Evolutionary conservation across 164 flowering plant genomes (phyloP), one percentile per base, ranked within the genome.

Genomic region (Kingdonia uniflora): DNA sequence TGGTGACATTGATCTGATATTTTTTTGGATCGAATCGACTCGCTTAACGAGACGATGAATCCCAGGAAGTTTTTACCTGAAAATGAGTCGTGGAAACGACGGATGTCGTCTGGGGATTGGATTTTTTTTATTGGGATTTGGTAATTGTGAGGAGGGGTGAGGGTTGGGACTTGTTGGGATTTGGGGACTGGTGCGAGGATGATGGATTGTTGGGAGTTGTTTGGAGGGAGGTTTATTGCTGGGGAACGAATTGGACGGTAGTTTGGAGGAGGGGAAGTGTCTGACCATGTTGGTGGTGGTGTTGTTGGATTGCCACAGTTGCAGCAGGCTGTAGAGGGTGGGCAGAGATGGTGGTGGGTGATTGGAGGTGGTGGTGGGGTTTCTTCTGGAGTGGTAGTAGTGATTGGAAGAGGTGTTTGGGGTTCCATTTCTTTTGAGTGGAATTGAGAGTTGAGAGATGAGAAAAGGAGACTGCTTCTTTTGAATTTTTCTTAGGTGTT

Each of bases 1-100:
- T 59, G 55, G 67, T 63, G 82, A 66, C 85, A 81, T 1, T 76
- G 76, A 48, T 85, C 88, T 42, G 96, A 87, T 50, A 87, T 72
- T 59, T 84, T 91, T 50, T 38, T 79, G 38, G 75, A 68, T 20
- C 80, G 84, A 39, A 78, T 65, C 54, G 96, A 85, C 2, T 78
- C 79, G 33, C 90, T 80, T 40, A 91, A 79, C 10, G 87, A 63
- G 49, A 74, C 96, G 55, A 85, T 58, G 79, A 85, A 91, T 48
- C 94, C 92, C 41, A 91, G 76, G 72, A 85, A 91, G 64, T 84
- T 76, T 14, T 59, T 48, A 23, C 71, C 72, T 52, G 80, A 40
- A 13, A 58, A 57, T 43, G 98, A 85, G 42, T 69, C 63, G 55
- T 71, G 75, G 74, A 91, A 84, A 35, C 60, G 75, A 49, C 68